Evolutionary conservation across 495 filamentous ascomycete genomes (phyloP).

Genomic region (Bryoglossum gracile): DNA sequence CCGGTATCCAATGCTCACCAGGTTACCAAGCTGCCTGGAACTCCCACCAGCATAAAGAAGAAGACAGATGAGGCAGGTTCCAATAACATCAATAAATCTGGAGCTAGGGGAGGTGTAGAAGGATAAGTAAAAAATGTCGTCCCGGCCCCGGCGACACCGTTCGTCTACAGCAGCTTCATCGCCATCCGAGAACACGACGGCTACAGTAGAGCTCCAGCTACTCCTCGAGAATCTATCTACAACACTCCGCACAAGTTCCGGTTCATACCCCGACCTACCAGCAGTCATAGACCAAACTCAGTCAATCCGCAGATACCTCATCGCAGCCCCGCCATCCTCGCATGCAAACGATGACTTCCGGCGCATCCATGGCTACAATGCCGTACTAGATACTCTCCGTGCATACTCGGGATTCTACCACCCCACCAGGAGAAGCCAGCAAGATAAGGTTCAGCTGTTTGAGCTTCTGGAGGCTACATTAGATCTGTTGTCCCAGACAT

Average conservation of each 20-base stretch:
- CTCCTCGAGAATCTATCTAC: constrained; percentile 47
- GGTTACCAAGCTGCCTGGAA: constrained; percentile 28
- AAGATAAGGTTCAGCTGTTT: constrained; percentile 56
- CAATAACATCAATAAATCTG: constrained; percentile 1
- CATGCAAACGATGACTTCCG: constrained; percentile 72
- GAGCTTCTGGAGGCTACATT: constrained; percentile 64
- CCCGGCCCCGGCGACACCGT: constrained; percentile 46
- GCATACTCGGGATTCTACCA: constrained; percentile 68
- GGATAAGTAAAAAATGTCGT: too few relatives aligned
- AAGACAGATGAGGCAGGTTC: constrained; percentile 17
- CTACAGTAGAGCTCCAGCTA: constrained; percentile 52
- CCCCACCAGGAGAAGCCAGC: constrained; percentile 46
- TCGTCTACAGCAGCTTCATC: constrained; percentile 55
- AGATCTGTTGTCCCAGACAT: constrained; percentile 63
- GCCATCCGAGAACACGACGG: constrained; percentile 45
- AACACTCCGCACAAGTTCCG: constrained; percentile 15
- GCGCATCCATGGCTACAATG: constrained; percentile 71
- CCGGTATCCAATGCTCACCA: constrained; percentile 27
- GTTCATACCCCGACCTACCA: constrained; percentile 35
- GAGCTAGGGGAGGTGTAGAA: constrained; percentile 16
- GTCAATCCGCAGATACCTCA: constrained; percentile 40
- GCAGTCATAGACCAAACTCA: constrained; percentile 34
- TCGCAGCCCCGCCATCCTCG: constrained; percentile 35
- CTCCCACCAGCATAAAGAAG: constrained; percentile 18
- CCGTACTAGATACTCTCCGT: constrained; percentile 57